Evolutionary conservation across 2,329 filamentous ascomycete species (phyloP).

Genomic region (Trichoderma arundinaceum): DNA sequence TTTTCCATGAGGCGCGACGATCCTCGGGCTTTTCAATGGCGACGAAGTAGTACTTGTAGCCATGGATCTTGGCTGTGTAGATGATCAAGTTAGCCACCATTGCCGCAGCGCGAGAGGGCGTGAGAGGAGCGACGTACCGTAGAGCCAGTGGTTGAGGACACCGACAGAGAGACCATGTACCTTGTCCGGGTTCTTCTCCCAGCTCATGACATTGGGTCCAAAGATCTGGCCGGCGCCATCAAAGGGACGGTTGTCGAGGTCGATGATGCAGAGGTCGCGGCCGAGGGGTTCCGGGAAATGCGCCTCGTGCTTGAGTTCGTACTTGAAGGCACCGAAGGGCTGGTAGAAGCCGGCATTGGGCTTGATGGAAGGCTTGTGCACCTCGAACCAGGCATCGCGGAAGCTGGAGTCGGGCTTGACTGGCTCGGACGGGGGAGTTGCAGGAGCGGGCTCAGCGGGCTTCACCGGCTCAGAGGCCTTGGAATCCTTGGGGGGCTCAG

Average conservation of each 20-base stretch:
- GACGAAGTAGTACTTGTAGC: conserved; percentile 55
- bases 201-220: conserved; percentile 44
- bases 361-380: conserved; percentile 42
- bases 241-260: conserved; percentile 52
- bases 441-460: not conserved
- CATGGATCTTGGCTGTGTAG: conserved; percentile 51
- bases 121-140: conserved; percentile 41
- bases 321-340: conserved; percentile 44
- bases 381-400: conserved; percentile 43
- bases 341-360: conserved; percentile 40
- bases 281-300: conserved; percentile 46
- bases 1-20: conserved; percentile 55
- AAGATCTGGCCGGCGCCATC: conserved; percentile 46
- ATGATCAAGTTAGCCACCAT: conserved; percentile 34
- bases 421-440: not conserved
- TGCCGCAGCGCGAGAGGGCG: not conserved
- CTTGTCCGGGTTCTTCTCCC: conserved; percentile 42
- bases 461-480: not conserved
- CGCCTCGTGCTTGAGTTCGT: conserved; percentile 39
- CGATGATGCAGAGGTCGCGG: conserved; percentile 52
- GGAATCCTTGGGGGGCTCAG: not conserved
- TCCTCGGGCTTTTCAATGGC: conserved; percentile 47
- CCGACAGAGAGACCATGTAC: conserved; percentile 49
- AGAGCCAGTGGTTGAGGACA: conserved; percentile 53
- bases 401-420: conserved; percentile 31